Conservation (phyloP, 306 rosid genomes). For the Pyrus communis region DNA sequence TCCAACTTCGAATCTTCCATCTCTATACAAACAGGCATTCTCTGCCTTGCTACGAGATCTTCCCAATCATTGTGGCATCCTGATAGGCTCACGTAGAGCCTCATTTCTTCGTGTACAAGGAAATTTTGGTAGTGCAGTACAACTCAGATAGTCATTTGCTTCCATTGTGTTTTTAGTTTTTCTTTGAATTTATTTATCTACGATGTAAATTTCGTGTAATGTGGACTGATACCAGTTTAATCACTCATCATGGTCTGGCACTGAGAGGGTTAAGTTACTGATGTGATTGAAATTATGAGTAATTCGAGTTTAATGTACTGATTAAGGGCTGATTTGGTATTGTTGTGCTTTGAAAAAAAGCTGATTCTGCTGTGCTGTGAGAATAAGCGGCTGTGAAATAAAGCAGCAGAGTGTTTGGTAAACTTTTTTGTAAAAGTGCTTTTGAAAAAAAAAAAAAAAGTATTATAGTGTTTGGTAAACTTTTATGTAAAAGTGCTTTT, state of each 20-base stretch:
- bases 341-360: no score
- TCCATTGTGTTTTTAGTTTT: not conserved
- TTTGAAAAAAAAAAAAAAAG: no score
- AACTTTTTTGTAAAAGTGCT: no score
- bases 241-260: not conserved
- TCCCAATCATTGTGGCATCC: not conserved
- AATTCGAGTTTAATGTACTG: not conserved
- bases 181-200: not conserved
- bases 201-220: slow-evolving; percentile 2
- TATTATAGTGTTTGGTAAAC: no score
- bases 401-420: no score
- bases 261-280: not conserved
- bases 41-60: not conserved
- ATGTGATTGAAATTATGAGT: not conserved
- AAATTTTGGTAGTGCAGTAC: slow-evolving; percentile 3
- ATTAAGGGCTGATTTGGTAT: no score
- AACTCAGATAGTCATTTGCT: not conserved
- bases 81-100: not conserved
- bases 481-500: no score
- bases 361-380: no score
- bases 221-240: not conserved
- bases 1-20: not conserved
- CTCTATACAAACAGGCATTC: not conserved
- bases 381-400: no score
- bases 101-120: slow-evolving; percentile 2